These are phyloP conservation scores for Metschnikowia reukaufii DNA, from an alignment of 805 yeast genomes.

Conservation along the genomic window DNA sequence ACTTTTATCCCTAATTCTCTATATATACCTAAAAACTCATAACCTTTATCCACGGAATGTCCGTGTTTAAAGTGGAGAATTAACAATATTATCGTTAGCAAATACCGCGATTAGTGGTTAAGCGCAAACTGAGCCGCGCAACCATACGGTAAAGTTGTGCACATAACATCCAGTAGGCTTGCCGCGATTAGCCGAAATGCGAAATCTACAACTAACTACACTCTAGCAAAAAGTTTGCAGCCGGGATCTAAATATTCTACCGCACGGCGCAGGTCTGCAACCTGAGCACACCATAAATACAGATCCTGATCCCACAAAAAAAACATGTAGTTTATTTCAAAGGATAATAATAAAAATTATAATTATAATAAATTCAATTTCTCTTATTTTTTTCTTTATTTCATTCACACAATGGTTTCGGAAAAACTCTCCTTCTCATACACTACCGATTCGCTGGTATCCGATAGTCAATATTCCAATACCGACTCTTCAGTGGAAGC, in stretches of 20 bases:
- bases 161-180: background rate
- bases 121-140: too few relatives aligned
- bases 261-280: slow-evolving; percentile 2
- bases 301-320: slow-evolving; percentile 1
- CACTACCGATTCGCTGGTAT: background rate
- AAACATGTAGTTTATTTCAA: background rate
- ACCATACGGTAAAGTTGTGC: too few relatives aligned
- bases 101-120: slow-evolving; percentile 19
- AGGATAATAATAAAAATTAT: background rate
- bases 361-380: too few relatives aligned
- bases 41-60: slow-evolving; percentile 44
- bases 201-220: too few relatives aligned
- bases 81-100: slow-evolving; percentile 37
- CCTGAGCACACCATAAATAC: slow-evolving; percentile 1
- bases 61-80: slow-evolving; percentile 41
- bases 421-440: slow-evolving; percentile 3
- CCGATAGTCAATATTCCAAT: slow-evolving; percentile 1
- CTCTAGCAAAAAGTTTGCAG: slow-evolving; percentile 13
- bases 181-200: slow-evolving; percentile 20
- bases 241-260: slow-evolving; percentile 12
- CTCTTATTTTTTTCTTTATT: background rate
- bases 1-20: too few relatives aligned
- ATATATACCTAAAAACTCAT: too few relatives aligned
- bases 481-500: background rate
- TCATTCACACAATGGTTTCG: slow-evolving; percentile 1